phyloP scores from a whole-genome alignment of 2,329 filamentous ascomycete species.

The Acrodontium crateriforme region DNA sequence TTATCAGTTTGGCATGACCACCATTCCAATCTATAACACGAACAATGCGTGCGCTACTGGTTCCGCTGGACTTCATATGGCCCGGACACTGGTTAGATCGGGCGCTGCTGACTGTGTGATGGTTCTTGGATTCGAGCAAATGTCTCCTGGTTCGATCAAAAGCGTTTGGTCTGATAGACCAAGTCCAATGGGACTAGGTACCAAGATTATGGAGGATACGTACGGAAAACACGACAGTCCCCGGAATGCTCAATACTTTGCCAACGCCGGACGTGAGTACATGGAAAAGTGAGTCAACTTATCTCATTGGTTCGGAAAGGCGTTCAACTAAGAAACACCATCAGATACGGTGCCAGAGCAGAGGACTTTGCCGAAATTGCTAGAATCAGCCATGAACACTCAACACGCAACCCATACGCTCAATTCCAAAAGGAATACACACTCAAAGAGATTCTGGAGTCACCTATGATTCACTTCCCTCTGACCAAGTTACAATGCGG shows the following conservation, averaged over 20 bases:
- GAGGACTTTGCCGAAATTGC: conserved; percentile 92
- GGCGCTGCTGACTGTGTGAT: conserved; percentile 69
- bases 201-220: conserved; percentile 41
- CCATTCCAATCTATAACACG: conserved; percentile 92
- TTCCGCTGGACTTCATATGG: conserved; percentile 76
- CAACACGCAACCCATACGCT: conserved; percentile 81
- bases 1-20: conserved; percentile 96
- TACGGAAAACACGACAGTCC: conserved; percentile 13
- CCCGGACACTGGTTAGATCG: conserved; percentile 59
- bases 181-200: conserved; percentile 60
- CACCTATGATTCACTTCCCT: conserved; percentile 68
- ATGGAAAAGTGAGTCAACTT: conserved; percentile 55
- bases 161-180: conserved; percentile 70
- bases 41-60: conserved; percentile 98
- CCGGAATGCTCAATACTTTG: conserved; percentile 60
- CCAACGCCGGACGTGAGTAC: conserved; percentile 88
- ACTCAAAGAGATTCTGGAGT: conserved; percentile 61
- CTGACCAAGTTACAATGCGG: conserved; percentile 98
- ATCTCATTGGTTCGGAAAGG: not conserved
- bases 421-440: conserved; percentile 91
- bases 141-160: conserved; percentile 77
- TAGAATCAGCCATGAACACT: conserved; percentile 84
- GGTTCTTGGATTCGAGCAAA: conserved; percentile 94
- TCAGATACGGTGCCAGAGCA: conserved; percentile 56
- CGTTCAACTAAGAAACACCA: not conserved